Evolutionary conservation across 164 flowering plant species (phyloP), one percentile per base, ranked within the genome.

Genomic region (Vitis riparia): DNA sequence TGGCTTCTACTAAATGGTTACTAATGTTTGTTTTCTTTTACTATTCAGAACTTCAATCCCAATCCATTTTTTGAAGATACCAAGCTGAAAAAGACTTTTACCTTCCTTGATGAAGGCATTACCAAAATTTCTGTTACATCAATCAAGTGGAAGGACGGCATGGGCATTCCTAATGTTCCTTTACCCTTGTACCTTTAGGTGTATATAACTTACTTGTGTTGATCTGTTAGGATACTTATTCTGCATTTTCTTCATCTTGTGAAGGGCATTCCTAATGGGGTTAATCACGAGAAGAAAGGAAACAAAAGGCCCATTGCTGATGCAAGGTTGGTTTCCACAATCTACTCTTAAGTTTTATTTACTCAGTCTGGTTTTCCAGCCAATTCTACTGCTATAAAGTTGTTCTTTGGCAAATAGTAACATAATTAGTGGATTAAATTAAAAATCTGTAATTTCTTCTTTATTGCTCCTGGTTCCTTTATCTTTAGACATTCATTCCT

Each of bases 91-190:
- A 86, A 84, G 72, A 70, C 83, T 5, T 78, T 73, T 73, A 71
- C 80, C 44, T 84, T 82, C 76, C 66, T 73, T 23, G 84, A 84
- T 32, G 87, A 86, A 52, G 89, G 84, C 51, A 72, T 79, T 11
- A 78, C 84, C 9, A 79, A 80, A 64, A 77, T 83, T 53, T 72
- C 81, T 29, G 87, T 82, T 61, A 84, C 87, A 59, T 51, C 68
- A 49, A 86, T 86, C 64, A 77, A 80, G 71, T 86, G 89, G 89
- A 86, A 82, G 71, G 83, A 78, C 63, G 87, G 87, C 69, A 83
- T 79, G 88, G 88, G n/a, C n/a, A n/a, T n/a, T n/a, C n/a, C n/a
- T 85, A 81, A 75, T n/a, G 9, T 61, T n/a, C 50, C 11, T 29
- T 56, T 12, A 5, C 55, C 55, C 32, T 50, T 44, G 52, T 9